Conservation (phyloP, 148 eudicot species). For the Arbutus unedo region DNA sequence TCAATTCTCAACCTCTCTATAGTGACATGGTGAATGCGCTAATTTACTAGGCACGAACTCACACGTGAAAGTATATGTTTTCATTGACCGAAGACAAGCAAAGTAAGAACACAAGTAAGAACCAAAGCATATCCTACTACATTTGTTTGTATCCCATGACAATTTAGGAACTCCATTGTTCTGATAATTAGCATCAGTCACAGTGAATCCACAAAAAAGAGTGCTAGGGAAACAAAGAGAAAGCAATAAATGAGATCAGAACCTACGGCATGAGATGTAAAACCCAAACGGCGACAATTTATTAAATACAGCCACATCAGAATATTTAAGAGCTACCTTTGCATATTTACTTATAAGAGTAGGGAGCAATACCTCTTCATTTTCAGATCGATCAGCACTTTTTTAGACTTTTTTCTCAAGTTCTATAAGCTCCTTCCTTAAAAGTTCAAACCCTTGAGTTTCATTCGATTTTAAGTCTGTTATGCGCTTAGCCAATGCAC, state of each 20-base stretch:
- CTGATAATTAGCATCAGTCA: background rate
- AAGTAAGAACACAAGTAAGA: too few species aligned
- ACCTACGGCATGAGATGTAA: background rate
- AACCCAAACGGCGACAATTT: background rate
- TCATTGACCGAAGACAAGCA: too few species aligned
- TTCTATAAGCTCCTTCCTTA: slow-evolving; percentile 85
- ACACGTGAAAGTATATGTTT: too few species aligned
- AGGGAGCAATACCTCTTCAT: slow-evolving; percentile 54
- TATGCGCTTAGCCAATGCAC: slow-evolving; percentile 21
- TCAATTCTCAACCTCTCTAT: too few species aligned
- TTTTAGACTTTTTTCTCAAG: slow-evolving; percentile 85
- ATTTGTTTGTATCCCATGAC: background rate
- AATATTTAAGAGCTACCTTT: slow-evolving; percentile 40
- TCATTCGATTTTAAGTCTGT: slow-evolving; percentile 56
- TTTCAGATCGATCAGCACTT: slow-evolving; percentile 56
- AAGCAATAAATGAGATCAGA: background rate
- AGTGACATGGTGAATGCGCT: too few species aligned
- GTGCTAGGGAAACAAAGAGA: background rate
- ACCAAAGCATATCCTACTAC: too few species aligned
- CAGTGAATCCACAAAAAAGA: background rate
- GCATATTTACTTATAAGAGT: slow-evolving; percentile 23
- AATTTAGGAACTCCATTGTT: background rate
- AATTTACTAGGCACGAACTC: too few species aligned
- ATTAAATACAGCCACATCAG: background rate
- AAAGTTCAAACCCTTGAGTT: slow-evolving; percentile 76